These are phyloP conservation scores for Metschnikowia dekortorum DNA, from an alignment of 805 yeast genomes.

Conservation along the genomic window DNA sequence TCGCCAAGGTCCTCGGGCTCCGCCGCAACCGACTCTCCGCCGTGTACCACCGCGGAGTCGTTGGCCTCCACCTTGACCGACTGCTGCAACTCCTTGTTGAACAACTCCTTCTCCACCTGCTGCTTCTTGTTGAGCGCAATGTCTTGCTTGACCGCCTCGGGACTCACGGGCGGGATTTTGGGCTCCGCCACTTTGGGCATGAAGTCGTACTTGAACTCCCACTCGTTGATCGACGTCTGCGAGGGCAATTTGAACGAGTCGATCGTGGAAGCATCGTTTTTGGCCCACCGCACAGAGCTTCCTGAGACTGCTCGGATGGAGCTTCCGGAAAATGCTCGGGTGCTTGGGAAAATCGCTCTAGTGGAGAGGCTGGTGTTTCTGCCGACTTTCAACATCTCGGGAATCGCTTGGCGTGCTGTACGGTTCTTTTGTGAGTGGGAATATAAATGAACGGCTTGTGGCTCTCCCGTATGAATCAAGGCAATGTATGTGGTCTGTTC, in stretches of 20 bases:
- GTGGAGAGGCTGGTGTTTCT: conserved; percentile 3
- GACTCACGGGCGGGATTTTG: conserved; percentile 42
- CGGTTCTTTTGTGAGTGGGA: too few relatives aligned
- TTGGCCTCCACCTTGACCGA: conserved; percentile 44
- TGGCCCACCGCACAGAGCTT: conserved; percentile 28
- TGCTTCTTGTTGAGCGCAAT: conserved; percentile 40
- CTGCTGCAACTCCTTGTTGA: conserved; percentile 28
- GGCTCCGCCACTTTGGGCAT: conserved; percentile 39
- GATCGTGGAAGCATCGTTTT: conserved; percentile 55
- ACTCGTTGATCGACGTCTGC: conserved; percentile 41
- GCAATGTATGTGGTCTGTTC: too few relatives aligned
- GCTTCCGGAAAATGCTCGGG: not conserved
- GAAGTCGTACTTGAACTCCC: conserved; percentile 48
- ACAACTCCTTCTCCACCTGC: conserved; percentile 34
- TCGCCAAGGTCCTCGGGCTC: conserved; percentile 40
- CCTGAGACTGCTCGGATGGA: conserved; percentile 28
- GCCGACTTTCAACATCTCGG: conserved; percentile 31
- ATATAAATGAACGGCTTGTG: not conserved
- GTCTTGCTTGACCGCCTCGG: conserved; percentile 48
- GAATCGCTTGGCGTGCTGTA: not conserved
- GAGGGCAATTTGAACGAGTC: conserved; percentile 53
- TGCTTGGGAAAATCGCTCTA: not conserved
- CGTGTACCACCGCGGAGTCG: conserved; percentile 37
- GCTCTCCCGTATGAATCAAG: too few relatives aligned
- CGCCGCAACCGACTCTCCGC: conserved; percentile 36